Conservation (phyloP, 169 alveolate genomes). For the Cyclospora cayetanensis region DNA sequence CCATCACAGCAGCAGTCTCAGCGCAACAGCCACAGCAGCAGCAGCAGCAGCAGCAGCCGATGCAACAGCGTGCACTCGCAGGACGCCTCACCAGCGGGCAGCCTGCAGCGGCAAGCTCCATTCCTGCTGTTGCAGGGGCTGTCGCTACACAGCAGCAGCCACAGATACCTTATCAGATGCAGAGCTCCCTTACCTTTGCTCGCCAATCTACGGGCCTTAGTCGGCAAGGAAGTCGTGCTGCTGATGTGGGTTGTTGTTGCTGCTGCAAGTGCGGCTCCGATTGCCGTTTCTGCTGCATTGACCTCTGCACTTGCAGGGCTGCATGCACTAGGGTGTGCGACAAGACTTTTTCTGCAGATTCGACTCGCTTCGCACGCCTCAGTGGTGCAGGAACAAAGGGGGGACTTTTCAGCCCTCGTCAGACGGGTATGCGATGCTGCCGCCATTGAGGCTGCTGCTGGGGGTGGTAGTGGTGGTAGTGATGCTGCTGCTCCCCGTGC, state of each 20-base stretch:
- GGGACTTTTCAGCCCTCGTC: slow-evolving; percentile 47
- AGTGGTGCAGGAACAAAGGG: slow-evolving; percentile 44
- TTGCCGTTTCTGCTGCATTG: neutral
- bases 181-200: neutral
- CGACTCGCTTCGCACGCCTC: slow-evolving; percentile 42
- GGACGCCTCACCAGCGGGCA: neutral
- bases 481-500: neutral
- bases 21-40: neutral
- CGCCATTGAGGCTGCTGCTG: neutral
- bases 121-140: neutral
- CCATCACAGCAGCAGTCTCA: neutral
- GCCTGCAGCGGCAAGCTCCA: neutral
- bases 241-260: neutral
- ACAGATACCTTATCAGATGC: neutral
- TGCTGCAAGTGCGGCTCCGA: too few species aligned
- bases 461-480: neutral
- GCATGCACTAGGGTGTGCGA: too few species aligned
- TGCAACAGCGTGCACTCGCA: neutral
- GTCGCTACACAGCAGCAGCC: neutral
- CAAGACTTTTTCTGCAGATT: neutral
- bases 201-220: neutral
- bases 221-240: neutral
- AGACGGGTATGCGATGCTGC: slow-evolving; percentile 1
- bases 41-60: neutral
- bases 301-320: too few species aligned